Base-by-base conservation (phyloP, 2,329 filamentous ascomycete genomes). In the Mariannaea elegans region DNA sequence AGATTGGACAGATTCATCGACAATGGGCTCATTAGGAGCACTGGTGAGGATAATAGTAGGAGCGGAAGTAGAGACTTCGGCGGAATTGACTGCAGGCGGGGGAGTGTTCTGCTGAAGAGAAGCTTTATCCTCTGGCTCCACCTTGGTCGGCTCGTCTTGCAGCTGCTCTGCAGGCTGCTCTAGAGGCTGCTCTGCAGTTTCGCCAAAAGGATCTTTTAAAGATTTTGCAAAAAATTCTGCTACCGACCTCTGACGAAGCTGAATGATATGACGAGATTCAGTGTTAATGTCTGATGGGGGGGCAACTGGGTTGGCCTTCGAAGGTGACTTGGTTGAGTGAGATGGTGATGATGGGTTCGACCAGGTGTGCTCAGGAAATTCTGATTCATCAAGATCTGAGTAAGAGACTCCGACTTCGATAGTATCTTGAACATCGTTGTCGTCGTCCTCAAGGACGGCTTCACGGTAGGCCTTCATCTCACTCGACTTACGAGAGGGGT, bases 401-500 rank as follows among this genome's bases (percentile, higher is more conserved):
- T 71, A 72, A 29, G 71, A 73, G 38, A 81, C 80, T 45, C 83
- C 82, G 47, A 86, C 84, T 66, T 86, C 81, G 60, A 87, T 87
- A 13, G 83, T 86, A 68, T 87, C 84, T 68, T 84, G 80, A 24
- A 86, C 81, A 41, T 84, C 80, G 24, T 81, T 81, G 59, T 82
- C 78, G 49, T 82, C 78, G 16, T 71, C 70, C 18, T 73, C 69
- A 5, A 69, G 24, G 62, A 68, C 64, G 62, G 68, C 64, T 41
- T 73, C 71, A 45, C 50, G 71, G 65, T 76, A 76, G 47, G 71
- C 62, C 61, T 69, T 71, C 31, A 71, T 45, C 56, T 77, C 74
- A 49, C 72, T 64, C 7, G 72, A 71, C 71, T 78, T 81, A 61
- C 76, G 76, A 55, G 77, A 68, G 34, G 77, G 72, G 62, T 78